Evolutionary conservation across 2,329 filamentous ascomycete genomes (phyloP).

Genomic region (Cercospora sojina): DNA sequence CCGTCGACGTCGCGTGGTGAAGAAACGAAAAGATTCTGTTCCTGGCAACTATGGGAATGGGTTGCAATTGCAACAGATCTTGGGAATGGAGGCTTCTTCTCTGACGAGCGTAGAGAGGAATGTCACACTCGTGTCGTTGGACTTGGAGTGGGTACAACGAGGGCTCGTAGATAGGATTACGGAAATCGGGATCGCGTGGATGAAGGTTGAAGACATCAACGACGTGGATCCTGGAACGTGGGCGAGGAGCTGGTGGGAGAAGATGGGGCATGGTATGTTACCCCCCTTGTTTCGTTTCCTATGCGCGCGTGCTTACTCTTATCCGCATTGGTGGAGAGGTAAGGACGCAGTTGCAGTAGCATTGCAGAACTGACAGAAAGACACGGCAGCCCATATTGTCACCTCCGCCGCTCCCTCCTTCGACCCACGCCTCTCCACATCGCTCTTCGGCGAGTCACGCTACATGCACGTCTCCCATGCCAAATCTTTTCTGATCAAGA

Average conservation of each 20-base stretch:
- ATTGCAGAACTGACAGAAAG: neutral
- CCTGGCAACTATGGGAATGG: neutral
- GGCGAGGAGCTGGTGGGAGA: neutral
- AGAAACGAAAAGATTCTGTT: neutral
- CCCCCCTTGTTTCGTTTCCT: neutral
- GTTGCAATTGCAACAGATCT: neutral
- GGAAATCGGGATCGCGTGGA: slow-evolving; percentile 13
- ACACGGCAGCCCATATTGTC: slow-evolving; percentile 9
- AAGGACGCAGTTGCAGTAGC: neutral
- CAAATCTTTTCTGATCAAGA: neutral
- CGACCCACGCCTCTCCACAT: neutral
- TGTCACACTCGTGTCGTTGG: slow-evolving; percentile 16
- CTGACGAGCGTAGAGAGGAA: neutral
- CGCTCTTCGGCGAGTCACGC: neutral
- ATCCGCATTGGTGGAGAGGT: neutral
- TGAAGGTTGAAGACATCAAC: slow-evolving; percentile 3
- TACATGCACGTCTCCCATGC: neutral
- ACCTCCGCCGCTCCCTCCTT: neutral
- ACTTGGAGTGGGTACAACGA: slow-evolving; percentile 10
- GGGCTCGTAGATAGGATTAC: neutral
- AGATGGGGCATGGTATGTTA: slow-evolving; percentile 19
- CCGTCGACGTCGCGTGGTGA: neutral
- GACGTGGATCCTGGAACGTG: slow-evolving; percentile 1
- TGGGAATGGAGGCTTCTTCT: neutral
- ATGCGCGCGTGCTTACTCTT: neutral